Conservation (phyloP, 257 asterid species). For the Fraxinus americana region DNA sequence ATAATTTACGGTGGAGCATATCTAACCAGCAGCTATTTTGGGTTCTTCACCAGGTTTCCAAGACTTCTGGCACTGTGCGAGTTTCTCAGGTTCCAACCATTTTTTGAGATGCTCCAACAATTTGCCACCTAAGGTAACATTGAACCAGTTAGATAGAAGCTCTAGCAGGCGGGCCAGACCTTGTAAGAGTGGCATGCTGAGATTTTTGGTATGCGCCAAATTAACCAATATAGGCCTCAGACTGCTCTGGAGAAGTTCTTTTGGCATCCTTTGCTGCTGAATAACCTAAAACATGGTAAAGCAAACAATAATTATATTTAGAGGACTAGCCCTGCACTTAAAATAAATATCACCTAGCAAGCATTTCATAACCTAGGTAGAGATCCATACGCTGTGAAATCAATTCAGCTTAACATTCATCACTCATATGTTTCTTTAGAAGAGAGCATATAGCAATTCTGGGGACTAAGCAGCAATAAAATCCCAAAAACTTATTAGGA, state of each 20-base stretch:
- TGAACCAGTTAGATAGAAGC: constrained; percentile 97
- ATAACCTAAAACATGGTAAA: constrained; percentile 65
- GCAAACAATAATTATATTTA: constrained; percentile 9
- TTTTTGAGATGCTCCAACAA: constrained; percentile 97
- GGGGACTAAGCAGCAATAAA: constrained; percentile 1
- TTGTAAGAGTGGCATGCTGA: constrained; percentile 98
- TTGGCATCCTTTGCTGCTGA: constrained; percentile 95
- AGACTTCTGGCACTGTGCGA: constrained; percentile 89
- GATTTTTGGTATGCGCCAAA: constrained; percentile 96
- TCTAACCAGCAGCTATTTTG: constrained; percentile 96
- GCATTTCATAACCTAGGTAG: neutral
- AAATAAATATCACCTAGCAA: neutral
- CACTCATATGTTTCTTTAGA: neutral
- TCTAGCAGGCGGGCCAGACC: constrained; percentile 98
- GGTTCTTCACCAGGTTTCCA: constrained; percentile 99
- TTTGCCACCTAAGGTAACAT: constrained; percentile 98
- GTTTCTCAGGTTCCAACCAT: constrained; percentile 99
- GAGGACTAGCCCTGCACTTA: constrained; percentile 3
- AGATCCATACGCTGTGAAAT: constrained; percentile 12
- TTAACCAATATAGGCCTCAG: constrained; percentile 96
- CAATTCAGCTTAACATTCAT: constrained; percentile 13
- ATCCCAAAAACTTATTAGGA: neutral
- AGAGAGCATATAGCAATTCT: constrained; percentile 1
- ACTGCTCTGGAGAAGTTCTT: constrained; percentile 98
- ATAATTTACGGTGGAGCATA: constrained; percentile 21